These are phyloP conservation scores for Ascochyta pisi DNA, from an alignment of 2,329 filamentous ascomycete species.

Conservation along the genomic window DNA sequence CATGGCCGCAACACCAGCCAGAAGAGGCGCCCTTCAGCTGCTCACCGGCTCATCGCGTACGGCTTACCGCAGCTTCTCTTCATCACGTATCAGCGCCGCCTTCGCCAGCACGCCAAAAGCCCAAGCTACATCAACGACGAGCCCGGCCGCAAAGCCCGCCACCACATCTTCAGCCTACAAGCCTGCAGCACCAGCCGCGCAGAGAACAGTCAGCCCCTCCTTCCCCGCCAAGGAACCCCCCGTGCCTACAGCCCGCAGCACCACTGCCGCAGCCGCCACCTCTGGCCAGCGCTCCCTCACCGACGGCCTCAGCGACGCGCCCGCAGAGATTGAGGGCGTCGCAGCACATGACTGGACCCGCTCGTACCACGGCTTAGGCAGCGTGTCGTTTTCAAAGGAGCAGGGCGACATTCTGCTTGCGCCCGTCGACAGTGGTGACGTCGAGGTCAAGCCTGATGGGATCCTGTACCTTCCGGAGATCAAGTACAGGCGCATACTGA, in stretches of 20 bases:
- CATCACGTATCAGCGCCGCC: constrained; percentile 31
- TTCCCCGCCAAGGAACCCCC: constrained; percentile 44
- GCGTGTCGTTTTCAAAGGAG: constrained; percentile 73
- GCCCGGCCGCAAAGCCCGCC: constrained; percentile 25
- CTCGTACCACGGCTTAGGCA: constrained; percentile 81
- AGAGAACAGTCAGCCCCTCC: constrained; percentile 37
- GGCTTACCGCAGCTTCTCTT: constrained; percentile 30
- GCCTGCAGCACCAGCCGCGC: constrained; percentile 17
- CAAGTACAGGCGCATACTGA: constrained; percentile 92
- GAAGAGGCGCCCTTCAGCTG: constrained; percentile 29
- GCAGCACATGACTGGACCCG: constrained; percentile 78
- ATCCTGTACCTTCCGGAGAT: constrained; percentile 97
- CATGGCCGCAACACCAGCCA: constrained; percentile 33
- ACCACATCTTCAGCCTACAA: constrained; percentile 16
- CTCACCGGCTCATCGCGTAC: constrained; percentile 25
- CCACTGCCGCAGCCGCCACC: constrained; percentile 35
- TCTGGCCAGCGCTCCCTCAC: constrained; percentile 53
- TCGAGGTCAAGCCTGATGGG: constrained; percentile 97
- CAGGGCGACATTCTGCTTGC: constrained; percentile 72
- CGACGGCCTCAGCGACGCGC: constrained; percentile 57
- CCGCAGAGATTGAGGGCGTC: constrained; percentile 57
- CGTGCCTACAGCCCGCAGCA: constrained; percentile 40
- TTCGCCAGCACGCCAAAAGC: constrained; percentile 32
- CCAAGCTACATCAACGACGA: constrained; percentile 21
- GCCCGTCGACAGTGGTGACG: constrained; percentile 73